These are phyloP conservation scores for Lentinula novae-zelandiae DNA, from an alignment of 1,284 basidiomycete genomes.

Conservation along the genomic window DNA sequence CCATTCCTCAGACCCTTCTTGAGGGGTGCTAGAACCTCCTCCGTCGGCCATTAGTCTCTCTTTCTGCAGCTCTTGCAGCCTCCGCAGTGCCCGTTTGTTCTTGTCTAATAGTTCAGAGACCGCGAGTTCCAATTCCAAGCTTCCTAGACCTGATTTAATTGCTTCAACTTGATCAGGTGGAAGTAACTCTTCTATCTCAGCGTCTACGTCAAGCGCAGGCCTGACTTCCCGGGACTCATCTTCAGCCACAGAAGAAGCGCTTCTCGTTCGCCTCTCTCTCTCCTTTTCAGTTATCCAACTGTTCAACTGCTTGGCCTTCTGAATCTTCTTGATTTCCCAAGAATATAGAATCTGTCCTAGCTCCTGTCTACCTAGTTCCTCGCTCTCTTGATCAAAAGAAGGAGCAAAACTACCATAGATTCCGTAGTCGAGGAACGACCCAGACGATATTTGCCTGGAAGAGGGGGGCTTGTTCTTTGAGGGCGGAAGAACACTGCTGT, in stretches of 20 bases:
- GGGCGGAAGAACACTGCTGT: slow-evolving; percentile 35
- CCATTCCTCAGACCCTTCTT: slow-evolving; percentile 74
- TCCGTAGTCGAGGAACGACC: slow-evolving; percentile 74
- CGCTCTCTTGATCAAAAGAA: slow-evolving; percentile 67
- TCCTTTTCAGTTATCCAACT: slow-evolving; percentile 19
- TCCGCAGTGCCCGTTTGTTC: slow-evolving; percentile 57
- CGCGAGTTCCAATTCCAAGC: slow-evolving; percentile 59
- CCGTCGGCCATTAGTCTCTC: slow-evolving; percentile 44
- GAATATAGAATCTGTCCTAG: slow-evolving; percentile 56
- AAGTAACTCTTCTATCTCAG: slow-evolving; percentile 49
- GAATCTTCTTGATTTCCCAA: slow-evolving; percentile 33
- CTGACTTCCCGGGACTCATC: slow-evolving; percentile 14
- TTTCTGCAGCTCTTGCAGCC: slow-evolving; percentile 62
- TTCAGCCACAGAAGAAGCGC: slow-evolving; percentile 6
- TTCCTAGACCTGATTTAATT: slow-evolving; percentile 55
- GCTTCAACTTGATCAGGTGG: slow-evolving; percentile 47
- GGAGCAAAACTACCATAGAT: slow-evolving; percentile 72
- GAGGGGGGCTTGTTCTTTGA: slow-evolving; percentile 36
- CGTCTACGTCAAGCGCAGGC: slow-evolving; percentile 25
- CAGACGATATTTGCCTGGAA: slow-evolving; percentile 53
- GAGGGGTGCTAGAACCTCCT: slow-evolving; percentile 42
- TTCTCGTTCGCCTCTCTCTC: not conserved
- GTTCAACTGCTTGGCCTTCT: slow-evolving; percentile 22
- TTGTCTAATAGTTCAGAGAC: slow-evolving; percentile 63
- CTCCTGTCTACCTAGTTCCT: slow-evolving; percentile 55